phyloP scores from a whole-genome alignment of 441 rosid species.

The Populus hybrid region DNA sequence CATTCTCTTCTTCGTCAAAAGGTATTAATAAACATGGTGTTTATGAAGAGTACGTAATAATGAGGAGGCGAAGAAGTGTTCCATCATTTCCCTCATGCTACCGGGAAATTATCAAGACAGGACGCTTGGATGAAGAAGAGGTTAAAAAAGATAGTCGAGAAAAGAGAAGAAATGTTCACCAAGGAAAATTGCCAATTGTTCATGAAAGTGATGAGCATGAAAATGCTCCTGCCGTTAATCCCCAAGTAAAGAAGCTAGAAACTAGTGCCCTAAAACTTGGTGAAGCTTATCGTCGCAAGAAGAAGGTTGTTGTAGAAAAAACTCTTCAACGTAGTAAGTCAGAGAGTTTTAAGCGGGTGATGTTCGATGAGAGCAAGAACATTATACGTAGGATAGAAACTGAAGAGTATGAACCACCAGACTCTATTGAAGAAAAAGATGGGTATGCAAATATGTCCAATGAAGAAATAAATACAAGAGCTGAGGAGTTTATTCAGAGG shows the following conservation, averaged over 20 bases:
- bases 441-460: conserved; percentile 61
- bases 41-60: conserved; percentile 29
- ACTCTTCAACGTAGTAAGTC: conserved; percentile 27
- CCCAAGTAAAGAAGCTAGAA: background rate
- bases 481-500: conserved; percentile 68
- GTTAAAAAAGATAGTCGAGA: background rate
- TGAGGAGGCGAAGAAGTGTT: conserved; percentile 22
- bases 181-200: background rate
- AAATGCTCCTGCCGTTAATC: background rate
- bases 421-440: conserved; percentile 30
- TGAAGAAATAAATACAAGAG: conserved; percentile 67
- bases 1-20: conserved; percentile 34
- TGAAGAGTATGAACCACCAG: background rate
- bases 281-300: conserved; percentile 4
- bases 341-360: conserved; percentile 30
- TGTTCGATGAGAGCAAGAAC: conserved; percentile 30
- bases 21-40: conserved; percentile 25
- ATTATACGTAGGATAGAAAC: conserved; percentile 20
- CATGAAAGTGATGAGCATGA: conserved; percentile 5
- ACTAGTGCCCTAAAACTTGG: background rate
- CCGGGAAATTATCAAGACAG: conserved; percentile 9
- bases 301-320: background rate
- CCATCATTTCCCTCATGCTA: conserved; percentile 4
- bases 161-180: background rate
- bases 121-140: conserved; percentile 15